phyloP scores from a whole-genome alignment of 208 protist genomes.

The Porcisia hertigi region DNA sequence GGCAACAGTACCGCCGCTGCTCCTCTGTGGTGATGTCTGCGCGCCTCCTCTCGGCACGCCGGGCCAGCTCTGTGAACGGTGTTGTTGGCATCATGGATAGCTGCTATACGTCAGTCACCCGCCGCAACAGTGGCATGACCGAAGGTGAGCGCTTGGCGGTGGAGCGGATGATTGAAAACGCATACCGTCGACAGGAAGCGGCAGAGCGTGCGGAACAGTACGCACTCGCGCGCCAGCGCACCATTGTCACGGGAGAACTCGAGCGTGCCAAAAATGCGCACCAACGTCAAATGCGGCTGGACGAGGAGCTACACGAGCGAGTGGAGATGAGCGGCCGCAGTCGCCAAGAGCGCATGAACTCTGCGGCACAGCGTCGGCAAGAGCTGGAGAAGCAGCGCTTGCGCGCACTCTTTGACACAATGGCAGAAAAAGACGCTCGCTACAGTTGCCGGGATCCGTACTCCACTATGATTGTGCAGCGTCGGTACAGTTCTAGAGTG shows the following conservation, averaged over 20 bases:
- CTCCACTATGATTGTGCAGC: constrained; percentile 34
- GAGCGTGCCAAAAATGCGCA: constrained; percentile 43
- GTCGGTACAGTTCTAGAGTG: constrained; percentile 31
- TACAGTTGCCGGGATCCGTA: constrained; percentile 43
- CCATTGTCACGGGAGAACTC: constrained; percentile 44
- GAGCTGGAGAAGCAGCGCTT: constrained; percentile 35
- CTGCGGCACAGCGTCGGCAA: constrained; percentile 29
- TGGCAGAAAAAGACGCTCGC: constrained; percentile 29
- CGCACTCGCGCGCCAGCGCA: constrained; percentile 22
- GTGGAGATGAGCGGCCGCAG: constrained; percentile 16
- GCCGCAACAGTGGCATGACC: constrained; percentile 36
- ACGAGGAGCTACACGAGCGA: constrained; percentile 12
- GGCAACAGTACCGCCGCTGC: constrained; percentile 34
- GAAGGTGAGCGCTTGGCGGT: constrained; percentile 49
- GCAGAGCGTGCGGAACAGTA: constrained; percentile 38
- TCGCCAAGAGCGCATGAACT: constrained; percentile 23
- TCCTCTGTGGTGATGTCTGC: constrained; percentile 43
- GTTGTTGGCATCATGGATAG: constrained; percentile 24
- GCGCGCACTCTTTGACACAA: constrained; percentile 21
- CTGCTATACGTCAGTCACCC: not conserved
- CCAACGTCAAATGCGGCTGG: constrained; percentile 16
- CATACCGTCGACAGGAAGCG: constrained; percentile 46
- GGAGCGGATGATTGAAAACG: constrained; percentile 63
- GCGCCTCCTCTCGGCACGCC: constrained; percentile 36
- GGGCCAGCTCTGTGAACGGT: constrained; percentile 37